Base-by-base conservation (phyloP, 2,329 filamentous ascomycete genomes). In the Xylaria sp. region DNA sequence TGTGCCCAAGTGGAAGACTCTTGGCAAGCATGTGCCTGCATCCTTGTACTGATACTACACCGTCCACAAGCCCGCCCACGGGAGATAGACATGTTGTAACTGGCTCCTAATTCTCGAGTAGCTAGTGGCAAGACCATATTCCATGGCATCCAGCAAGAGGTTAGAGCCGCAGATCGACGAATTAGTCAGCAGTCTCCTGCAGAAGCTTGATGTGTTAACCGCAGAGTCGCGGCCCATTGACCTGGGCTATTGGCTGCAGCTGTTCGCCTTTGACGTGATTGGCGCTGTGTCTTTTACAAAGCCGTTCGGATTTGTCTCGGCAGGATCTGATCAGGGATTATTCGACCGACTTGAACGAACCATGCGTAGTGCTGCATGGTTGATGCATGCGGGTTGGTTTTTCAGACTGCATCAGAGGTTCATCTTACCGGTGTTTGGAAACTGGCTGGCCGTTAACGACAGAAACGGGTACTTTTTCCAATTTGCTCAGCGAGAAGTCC, bases 401-500 rank as follows among this genome's bases (percentile, higher is more conserved):
- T 61, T 50, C 13, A 39, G 44, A 15, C 20, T 62, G 12, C 65
- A 66, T 18, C 57, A 66, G 25, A 62, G 25, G 13, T 39, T 61
- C 8, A 52, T 66, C 20, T 50, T 57, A 59, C 68, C 64, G 1
- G 15, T 46, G 8, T 58, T 70, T 6, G 65, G 68, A 18, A 70
- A 70, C 34, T 70, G 60, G 55, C 25, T 70, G n/a, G 65, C 65
- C n/a, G 20, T 57, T 5, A 70, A 70, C 25, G 68, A 68, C 25
- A 62, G 68, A n/a, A 68, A 70, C 15, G 60, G 57, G 10, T 68
- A 66, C 62, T 71, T 71, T 52, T 64, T 63, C 44, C n/a, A 68
- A 12, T 56, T 66, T 20, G 46, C 46, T n/a, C 46, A 48, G 46
- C 46, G 8, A 10, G 46, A 48, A n/a, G 46, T 48, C 46, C 46